phyloP scores from a whole-genome alignment of 2,329 filamentous ascomycete genomes.

The Setomelanomma holmii region DNA sequence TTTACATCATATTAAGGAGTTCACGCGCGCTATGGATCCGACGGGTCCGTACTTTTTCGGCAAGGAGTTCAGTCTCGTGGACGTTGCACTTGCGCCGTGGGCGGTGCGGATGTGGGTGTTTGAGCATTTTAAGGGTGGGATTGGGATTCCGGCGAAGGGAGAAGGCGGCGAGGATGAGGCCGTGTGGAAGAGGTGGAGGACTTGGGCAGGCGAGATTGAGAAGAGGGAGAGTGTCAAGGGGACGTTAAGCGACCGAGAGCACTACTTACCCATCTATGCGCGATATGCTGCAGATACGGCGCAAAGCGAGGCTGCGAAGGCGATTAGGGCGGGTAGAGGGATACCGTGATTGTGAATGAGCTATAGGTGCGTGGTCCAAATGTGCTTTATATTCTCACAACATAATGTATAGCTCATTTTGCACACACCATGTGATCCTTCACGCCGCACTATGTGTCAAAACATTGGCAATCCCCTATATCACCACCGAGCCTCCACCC shows the following conservation, averaged over 20 bases:
- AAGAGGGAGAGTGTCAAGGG: constrained; percentile 68
- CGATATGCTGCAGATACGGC: constrained; percentile 56
- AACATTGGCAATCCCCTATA: constrained; percentile 32
- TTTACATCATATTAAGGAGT: constrained; percentile 63
- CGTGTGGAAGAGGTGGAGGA: constrained; percentile 70
- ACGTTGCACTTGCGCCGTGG: constrained; percentile 77
- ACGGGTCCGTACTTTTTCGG: constrained; percentile 74
- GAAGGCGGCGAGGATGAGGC: constrained; percentile 61
- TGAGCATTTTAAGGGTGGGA: constrained; percentile 73
- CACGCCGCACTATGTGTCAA: too few relatives aligned
- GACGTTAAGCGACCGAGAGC: constrained; percentile 71
- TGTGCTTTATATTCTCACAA: too few relatives aligned
- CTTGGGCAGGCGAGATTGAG: constrained; percentile 68
- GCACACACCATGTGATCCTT: too few relatives aligned
- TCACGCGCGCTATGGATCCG: constrained; percentile 67
- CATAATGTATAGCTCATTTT: too few relatives aligned
- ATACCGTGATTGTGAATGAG: constrained; percentile 67
- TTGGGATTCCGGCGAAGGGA: constrained; percentile 58
- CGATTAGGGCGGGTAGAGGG: constrained; percentile 63
- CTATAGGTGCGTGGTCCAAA: too few relatives aligned
- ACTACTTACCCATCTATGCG: constrained; percentile 72
- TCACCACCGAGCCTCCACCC: constrained; percentile 30
- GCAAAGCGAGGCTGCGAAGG: constrained; percentile 57
- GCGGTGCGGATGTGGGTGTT: constrained; percentile 74
- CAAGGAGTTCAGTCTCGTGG: constrained; percentile 68